These are phyloP conservation scores for Amaranthus tricolor DNA, from an alignment of 179 eudicot genomes.

Conservation along the genomic window DNA sequence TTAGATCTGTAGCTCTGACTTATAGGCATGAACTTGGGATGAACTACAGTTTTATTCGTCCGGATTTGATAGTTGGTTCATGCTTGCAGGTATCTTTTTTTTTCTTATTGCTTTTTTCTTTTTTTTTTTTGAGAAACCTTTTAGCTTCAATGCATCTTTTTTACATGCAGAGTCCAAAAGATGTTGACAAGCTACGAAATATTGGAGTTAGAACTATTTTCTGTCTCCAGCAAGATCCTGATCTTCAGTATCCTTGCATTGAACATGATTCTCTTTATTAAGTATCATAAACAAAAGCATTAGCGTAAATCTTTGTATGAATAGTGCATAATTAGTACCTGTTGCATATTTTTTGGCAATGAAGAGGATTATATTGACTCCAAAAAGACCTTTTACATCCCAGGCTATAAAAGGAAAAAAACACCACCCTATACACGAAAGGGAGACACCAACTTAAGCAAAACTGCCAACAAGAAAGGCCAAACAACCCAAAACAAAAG, in stretches of 20 bases:
- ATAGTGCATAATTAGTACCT: background rate
- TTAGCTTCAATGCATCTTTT: background rate
- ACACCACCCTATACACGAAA: no score
- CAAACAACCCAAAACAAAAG: no score
- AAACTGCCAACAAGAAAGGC: no score
- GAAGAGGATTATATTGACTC: no score
- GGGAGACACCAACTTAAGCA: no score
- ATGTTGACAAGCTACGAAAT: constrained; percentile 85
- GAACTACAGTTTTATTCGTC: constrained; percentile 87
- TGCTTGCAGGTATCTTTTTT: constrained; percentile 74
- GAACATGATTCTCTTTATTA: constrained; percentile 21
- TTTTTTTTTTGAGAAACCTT: background rate
- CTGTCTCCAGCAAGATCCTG: constrained; percentile 93
- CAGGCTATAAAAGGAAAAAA: no score
- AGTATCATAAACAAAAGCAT: background rate
- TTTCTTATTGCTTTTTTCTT: constrained; percentile 1
- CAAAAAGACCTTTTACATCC: no score
- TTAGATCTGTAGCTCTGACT: constrained; percentile 58
- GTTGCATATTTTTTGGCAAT: background rate
- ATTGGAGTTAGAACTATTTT: constrained; percentile 85
- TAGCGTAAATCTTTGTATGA: background rate
- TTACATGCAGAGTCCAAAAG: constrained; percentile 69
- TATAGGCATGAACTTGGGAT: constrained; percentile 97
- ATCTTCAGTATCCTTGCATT: constrained; percentile 87
- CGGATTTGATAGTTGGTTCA: constrained; percentile 94